Evolutionary conservation across 192 early-diverging fungal genomes (phyloP), one percentile per base, ranked within the genome.

Genomic region (Umbelopsis isabellina): DNA sequence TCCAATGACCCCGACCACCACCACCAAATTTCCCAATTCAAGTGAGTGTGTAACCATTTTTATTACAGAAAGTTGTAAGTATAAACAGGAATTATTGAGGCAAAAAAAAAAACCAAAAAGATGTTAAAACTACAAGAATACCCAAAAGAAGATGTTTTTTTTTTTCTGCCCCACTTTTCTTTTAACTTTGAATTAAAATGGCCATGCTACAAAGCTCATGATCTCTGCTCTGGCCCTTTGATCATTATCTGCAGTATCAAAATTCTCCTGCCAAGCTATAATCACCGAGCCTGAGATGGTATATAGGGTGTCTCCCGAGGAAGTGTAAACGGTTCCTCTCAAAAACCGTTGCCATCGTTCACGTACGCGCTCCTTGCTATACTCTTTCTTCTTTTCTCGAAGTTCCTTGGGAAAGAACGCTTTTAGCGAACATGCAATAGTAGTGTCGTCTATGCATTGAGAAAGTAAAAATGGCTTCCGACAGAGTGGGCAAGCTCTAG

Each of bases 331-430:
- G 2, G 55, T 61, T 27, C 55, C 55, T 13, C 55, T 23, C 30
- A 61, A 61, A 61, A 61, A 61, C 5, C 55, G 55, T 35, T 61
- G 55, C 55, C 55, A 61, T 35, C 55, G 55, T n/a, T 61, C 55
- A 35, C 55, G 55, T 25, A 61, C 55, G 18, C 55, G 25, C 49
- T 69, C 67, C 27, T 49, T 41, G 48, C 67, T 49, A 33, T 52
- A 52, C 46, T 69, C 67, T 16, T 49, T 69, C 12, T 52, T 46
- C 18, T 51, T 49, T 49, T 52, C 20, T 11, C 49, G n/a, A 8
- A 49, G 48, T 52, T 69, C 20, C 8, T 49, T 47, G 33, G 67
- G 67, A 18, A 69, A 69, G 48, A 51, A 69, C 18, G 51, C 15
- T 52, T 49, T 49, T 0, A 69, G 41, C 6, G 51, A 49, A 20